Conservation (phyloP, 129 eudicot genomes). For the Deinandra increscens region DNA sequence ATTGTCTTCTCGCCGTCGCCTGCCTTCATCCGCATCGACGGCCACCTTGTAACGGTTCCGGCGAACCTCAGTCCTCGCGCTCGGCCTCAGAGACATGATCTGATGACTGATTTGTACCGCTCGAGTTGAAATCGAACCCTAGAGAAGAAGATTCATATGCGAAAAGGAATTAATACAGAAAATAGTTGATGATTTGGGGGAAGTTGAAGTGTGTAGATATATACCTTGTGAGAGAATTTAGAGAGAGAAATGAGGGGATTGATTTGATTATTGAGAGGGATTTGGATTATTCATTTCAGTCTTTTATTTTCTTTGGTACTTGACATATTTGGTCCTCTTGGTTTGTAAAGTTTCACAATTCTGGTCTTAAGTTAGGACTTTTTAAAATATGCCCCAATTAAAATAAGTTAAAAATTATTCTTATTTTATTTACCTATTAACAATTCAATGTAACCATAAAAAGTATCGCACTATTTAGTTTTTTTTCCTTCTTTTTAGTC, state of each 20-base stretch:
- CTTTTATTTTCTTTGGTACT: too few relatives aligned
- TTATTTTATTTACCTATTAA: too few relatives aligned
- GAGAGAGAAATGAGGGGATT: slow-evolving; percentile 16
- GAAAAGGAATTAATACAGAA: slow-evolving; percentile 21
- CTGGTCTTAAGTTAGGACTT: too few relatives aligned
- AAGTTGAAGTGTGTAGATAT: not conserved
- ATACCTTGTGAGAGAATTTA: slow-evolving; percentile 33
- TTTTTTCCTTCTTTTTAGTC: too few relatives aligned
- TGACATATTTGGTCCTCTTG: too few relatives aligned
- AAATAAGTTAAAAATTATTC: too few relatives aligned
- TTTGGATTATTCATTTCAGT: not conserved
- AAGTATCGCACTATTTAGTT: too few relatives aligned
- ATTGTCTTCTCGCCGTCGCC: slow-evolving; percentile 80
- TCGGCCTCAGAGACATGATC: slow-evolving; percentile 73
- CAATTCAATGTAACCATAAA: too few relatives aligned
- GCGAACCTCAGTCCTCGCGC: slow-evolving; percentile 66
- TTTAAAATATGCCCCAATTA: too few relatives aligned
- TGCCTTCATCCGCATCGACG: slow-evolving; percentile 82
- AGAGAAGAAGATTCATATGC: not conserved
- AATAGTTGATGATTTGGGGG: slow-evolving; percentile 20
- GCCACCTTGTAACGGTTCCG: slow-evolving; percentile 82
- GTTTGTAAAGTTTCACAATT: too few relatives aligned
- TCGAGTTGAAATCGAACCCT: slow-evolving; percentile 24
- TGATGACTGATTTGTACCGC: not conserved
- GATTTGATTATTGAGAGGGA: not conserved